Evolutionary conservation across 257 asterid species (phyloP), one percentile per base, ranked within the genome.

Genomic region (Paraleonurus japonicus): DNA sequence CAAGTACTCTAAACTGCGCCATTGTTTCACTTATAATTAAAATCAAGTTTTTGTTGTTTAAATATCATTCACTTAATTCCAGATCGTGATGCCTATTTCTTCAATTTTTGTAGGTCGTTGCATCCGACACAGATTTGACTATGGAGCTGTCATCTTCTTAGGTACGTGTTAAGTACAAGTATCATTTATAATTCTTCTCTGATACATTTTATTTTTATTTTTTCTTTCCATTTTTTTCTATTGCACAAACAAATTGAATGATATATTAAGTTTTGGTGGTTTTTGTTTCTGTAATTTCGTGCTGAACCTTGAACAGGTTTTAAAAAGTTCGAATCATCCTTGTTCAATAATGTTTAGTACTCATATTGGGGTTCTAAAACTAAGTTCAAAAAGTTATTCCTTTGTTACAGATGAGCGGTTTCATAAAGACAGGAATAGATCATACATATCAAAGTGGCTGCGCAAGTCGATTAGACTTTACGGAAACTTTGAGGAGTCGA

Each of bases 81-180:
- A 4, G 39, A 15, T 60, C 61, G 26, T 77, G 73, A 74, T 39
- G 15, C 60, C 12, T 62, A 61, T 59, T 78, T 33, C 53, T 61
- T 50, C 66, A 15, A 62, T 50, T 70, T 76, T 60, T 88, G 87
- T 76, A 95, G 99, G 99, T 37, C 95, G 99, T 64, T 95, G 99
- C 85, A 92, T 95, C 74, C 86, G 99, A 11, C 99, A 95, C 83
- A 86, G 82, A 79, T 87, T 81, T 81, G 99, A 95, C 76, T 89
- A 95, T 81, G 99, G 99, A 70, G 99, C 96, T 75, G 78, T 95
- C 79, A 85, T 95, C 81, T 89, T 84, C 70, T 88, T 95, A 89
- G 99, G 99, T 94, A 86, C 58, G 68, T 78, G 7, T 26, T 45
- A 4, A 45, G 54, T 4, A 47, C 54, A 47, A 47, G 3, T n/a